Percentiles rank a stretch among this genome's conserved stretches.
These are phyloP conservation scores for Aethionema arabicum DNA, from an alignment of 345 rosid species.

Conservation along the genomic window DNA sequence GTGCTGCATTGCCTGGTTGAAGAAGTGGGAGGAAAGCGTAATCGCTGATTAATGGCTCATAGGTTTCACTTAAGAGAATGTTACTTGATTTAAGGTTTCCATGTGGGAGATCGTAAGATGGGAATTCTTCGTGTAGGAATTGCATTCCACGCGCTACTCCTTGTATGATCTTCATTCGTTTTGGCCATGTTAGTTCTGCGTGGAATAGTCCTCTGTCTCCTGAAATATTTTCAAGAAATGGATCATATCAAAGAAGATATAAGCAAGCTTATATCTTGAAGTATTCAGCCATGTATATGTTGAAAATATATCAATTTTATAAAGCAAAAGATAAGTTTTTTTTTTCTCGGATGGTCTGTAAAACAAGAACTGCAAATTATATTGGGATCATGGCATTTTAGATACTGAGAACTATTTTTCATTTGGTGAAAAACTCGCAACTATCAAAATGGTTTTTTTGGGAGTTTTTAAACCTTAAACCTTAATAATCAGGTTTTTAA, in stretches of 20 bases:
- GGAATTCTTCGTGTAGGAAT: constrained; percentile 57
- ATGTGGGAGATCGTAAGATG: constrained; percentile 60
- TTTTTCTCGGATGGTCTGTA: no score
- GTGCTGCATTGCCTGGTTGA: constrained; percentile 36
- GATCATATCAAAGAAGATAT: neutral
- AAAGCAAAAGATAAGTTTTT: no score
- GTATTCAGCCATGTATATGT: no score
- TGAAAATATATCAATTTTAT: no score
- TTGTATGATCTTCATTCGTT: constrained; percentile 53
- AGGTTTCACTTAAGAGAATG: constrained; percentile 49
- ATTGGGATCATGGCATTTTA: no score
- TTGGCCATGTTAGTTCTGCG: constrained; percentile 59
- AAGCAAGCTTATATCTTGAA: neutral
- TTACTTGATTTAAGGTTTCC: constrained; percentile 93
- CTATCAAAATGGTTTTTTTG: no score
- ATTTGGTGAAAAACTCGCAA: no score
- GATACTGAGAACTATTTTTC: no score
- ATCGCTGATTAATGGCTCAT: constrained; percentile 64
- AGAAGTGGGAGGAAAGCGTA: constrained; percentile 59
- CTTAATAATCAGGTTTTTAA: no score
- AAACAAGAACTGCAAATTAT: no score
- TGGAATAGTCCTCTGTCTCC: constrained; percentile 59
- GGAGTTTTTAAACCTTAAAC: no score
- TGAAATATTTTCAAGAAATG: constrained; percentile 5
- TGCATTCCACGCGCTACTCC: constrained; percentile 64